A percentile compares a stretch with the other conserved stretches of the same genome.
These are phyloP conservation scores for Leishmania guyanensis DNA, from an alignment of 208 protist species.

Conservation along the genomic window DNA sequence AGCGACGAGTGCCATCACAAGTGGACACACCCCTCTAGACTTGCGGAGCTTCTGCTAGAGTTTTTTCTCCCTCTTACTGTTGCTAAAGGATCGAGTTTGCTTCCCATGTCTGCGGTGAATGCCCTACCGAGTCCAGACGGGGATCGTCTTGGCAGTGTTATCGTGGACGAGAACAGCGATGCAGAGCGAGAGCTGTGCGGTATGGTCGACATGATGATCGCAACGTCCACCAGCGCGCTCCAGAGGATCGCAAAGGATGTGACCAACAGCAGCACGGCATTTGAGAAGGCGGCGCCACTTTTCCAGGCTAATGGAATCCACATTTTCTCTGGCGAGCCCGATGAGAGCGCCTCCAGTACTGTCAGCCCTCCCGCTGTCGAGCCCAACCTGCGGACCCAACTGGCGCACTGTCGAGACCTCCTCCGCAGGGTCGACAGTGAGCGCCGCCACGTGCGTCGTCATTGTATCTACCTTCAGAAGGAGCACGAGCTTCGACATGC, in stretches of 20 bases:
- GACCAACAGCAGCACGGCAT: constrained; percentile 2
- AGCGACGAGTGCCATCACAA: background rate
- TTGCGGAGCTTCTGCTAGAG: background rate
- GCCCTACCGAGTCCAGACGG: background rate
- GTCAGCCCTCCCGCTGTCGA: constrained; percentile 1
- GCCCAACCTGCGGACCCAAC: constrained; percentile 26
- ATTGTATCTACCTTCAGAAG: constrained; percentile 29
- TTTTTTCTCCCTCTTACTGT: background rate
- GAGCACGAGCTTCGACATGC: constrained; percentile 24
- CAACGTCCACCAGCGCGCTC: constrained; percentile 2
- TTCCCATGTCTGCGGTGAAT: constrained; percentile 14
- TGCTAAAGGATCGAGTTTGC: background rate
- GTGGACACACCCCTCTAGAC: background rate
- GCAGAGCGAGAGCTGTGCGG: constrained; percentile 25
- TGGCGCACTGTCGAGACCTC: constrained; percentile 44
- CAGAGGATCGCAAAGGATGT: constrained; percentile 9
- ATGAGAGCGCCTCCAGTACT: background rate
- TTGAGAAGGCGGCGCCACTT: constrained; percentile 9
- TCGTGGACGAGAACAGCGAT: constrained; percentile 15
- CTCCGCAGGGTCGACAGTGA: constrained; percentile 66
- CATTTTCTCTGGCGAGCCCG: constrained; percentile 3
- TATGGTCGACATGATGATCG: constrained; percentile 23
- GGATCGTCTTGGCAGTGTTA: constrained; percentile 5
- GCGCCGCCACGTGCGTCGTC: constrained; percentile 38
- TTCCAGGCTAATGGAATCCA: constrained; percentile 27